phyloP scores from a whole-genome alignment of 345 rosid genomes.

The Angophora floribunda region DNA sequence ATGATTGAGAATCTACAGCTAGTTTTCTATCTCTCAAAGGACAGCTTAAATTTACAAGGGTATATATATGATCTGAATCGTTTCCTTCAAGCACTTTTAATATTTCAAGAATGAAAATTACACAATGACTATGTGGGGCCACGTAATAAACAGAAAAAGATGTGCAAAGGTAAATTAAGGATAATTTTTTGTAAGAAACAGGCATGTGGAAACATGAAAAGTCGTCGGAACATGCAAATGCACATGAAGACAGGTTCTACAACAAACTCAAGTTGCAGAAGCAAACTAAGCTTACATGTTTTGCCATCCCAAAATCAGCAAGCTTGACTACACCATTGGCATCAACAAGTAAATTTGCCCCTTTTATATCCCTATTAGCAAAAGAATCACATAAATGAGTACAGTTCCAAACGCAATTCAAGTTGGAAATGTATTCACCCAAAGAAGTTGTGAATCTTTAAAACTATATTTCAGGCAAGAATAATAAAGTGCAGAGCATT shows the following conservation, averaged over 20 bases:
- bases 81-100: not conserved
- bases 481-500: not conserved
- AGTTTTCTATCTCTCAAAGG: not conserved
- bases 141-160: not conserved
- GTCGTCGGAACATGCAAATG: not conserved
- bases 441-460: not conserved
- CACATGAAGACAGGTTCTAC: not conserved
- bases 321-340: slow-evolving; percentile 52
- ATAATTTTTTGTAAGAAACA: not conserved
- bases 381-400: not conserved
- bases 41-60: not conserved
- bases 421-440: not conserved
- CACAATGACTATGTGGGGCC: not conserved
- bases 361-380: slow-evolving; percentile 60
- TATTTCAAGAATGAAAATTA: not conserved
- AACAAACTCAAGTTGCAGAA: not conserved
- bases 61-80: not conserved
- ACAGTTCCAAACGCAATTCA: not conserved
- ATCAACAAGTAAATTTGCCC: slow-evolving; percentile 72
- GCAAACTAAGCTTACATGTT: slow-evolving; percentile 36
- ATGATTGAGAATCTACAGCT: not conserved
- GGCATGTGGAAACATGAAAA: not conserved
- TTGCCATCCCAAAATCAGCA: slow-evolving; percentile 80
- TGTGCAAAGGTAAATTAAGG: not conserved
- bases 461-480: not conserved